Evolutionary conservation across 2,329 filamentous ascomycete species (phyloP), one percentile per base, ranked within the genome.

Genomic region (Claviceps digitariae): DNA sequence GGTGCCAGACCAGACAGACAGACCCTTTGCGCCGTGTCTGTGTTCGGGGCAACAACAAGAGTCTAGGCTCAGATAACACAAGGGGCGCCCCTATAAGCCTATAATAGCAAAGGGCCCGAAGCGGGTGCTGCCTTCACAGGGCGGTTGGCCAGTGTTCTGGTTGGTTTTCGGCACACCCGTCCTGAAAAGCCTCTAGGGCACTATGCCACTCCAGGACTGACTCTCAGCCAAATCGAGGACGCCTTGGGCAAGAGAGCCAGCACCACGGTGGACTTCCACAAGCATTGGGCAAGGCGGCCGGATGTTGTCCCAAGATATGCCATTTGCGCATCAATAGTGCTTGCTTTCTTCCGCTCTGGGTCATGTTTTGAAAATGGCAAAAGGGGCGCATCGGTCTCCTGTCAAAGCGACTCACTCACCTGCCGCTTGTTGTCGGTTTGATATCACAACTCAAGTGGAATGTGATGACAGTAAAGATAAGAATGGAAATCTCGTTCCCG

Each of bases 61-160:
- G 55, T 57, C 58, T 59, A 55, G 57, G 55, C 60, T 57, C 17
- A 45, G 36, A 23, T 25, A 31, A 31, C 44, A 47, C 25, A 29
- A 29, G 27, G 48, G 45, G 40, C 54, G 34, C 34, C 47, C 43
- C 47, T 48, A 52, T 36, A 48, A 41, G 45, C 50, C 36, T 6
- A 2, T 38, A 17, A 38, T n/a, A 51, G 48, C 51, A 13, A 34
- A 50, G 48, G 34, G 29, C 48, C 54, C 48, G 44, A 34, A 44
- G 25, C 45, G 40, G 52, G 49, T 54, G 44, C 38, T 53, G 48
- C 52, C 52, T 53, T 53, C 43, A 25, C 48, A 27, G 48, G 48
- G 52, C 54, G 45, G 27, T 2, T 25, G 46, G 44, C 25, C 17
- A 34, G 46, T 20, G 48, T 51, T 38, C 17, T 38, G 54, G 54